These are phyloP conservation scores for Marchantia paleacea DNA, from an alignment of 225 moss, liverwort and hornwort species.

Conservation along the genomic window DNA sequence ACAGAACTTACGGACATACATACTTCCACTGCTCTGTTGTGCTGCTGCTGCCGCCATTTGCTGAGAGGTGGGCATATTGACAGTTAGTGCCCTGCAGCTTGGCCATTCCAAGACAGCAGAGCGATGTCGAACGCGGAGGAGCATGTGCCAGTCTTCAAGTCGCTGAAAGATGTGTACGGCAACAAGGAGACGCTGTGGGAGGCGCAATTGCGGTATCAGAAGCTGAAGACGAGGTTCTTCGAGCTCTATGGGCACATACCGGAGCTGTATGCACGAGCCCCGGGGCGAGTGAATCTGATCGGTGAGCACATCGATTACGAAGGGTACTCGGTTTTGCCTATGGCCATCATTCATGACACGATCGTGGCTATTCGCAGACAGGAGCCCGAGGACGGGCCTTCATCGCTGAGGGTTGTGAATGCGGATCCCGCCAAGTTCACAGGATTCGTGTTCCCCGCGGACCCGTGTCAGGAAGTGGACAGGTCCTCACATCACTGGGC, in stretches of 20 bases:
- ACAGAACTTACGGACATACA: too few species aligned
- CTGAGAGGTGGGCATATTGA: background rate
- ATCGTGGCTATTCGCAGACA: slow-evolving; percentile 73
- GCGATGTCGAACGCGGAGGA: slow-evolving; percentile 43
- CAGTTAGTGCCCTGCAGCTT: background rate
- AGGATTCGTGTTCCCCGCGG: slow-evolving; percentile 57
- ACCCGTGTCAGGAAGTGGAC: slow-evolving; percentile 79
- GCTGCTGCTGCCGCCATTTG: background rate
- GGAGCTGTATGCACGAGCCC: slow-evolving; percentile 78
- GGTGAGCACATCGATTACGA: slow-evolving; percentile 99
- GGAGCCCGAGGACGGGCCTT: slow-evolving; percentile 32
- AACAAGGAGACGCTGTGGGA: slow-evolving; percentile 41
- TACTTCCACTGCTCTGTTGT: background rate
- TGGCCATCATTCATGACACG: slow-evolving; percentile 96
- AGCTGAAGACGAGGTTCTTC: slow-evolving; percentile 54
- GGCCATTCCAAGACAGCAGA: background rate
- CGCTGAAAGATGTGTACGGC: slow-evolving; percentile 71
- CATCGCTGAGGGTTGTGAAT: slow-evolving; percentile 60
- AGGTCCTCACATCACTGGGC: slow-evolving; percentile 77
- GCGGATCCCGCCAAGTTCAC: slow-evolving; percentile 54
- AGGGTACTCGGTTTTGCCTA: slow-evolving; percentile 95
- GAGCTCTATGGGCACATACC: slow-evolving; percentile 65
- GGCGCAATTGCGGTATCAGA: slow-evolving; percentile 55
- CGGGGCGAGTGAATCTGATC: slow-evolving; percentile 91
- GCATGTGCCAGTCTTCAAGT: slow-evolving; percentile 53